These are phyloP conservation scores for Fraxinus pennsylvanica DNA, from an alignment of 257 asterid species.

Conservation along the genomic window DNA sequence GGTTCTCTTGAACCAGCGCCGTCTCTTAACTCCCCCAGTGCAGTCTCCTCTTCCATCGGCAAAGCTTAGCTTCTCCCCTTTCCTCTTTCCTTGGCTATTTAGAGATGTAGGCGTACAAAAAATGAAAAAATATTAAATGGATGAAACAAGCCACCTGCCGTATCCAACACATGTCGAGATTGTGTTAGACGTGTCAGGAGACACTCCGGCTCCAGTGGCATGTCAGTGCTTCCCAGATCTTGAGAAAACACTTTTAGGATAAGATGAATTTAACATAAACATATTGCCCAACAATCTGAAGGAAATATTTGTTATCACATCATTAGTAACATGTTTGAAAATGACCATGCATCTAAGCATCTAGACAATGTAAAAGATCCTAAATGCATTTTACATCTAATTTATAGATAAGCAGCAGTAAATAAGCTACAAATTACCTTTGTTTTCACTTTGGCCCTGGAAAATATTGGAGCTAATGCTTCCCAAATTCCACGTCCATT, in stretches of 20 bases:
- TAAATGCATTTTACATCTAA: conserved; percentile 17
- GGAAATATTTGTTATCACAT: background rate
- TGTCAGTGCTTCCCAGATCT: background rate
- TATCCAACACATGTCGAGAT: background rate
- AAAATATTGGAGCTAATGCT: conserved; percentile 75
- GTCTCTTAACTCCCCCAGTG: background rate
- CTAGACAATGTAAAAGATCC: conserved; percentile 7
- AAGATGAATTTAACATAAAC: background rate
- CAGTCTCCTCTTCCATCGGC: background rate
- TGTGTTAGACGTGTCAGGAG: too few relatives aligned
- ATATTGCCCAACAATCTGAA: background rate
- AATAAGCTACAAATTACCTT: conserved; percentile 50
- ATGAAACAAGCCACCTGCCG: background rate
- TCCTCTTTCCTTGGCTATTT: background rate
- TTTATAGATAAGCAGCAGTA: background rate
- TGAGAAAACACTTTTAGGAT: background rate
- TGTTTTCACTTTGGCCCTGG: conserved; percentile 77
- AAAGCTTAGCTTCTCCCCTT: background rate
- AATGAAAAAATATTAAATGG: background rate
- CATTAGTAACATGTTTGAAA: background rate
- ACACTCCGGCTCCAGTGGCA: background rate
- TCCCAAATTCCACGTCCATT: conserved; percentile 85
- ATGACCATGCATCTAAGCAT: background rate
- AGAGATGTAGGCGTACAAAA: background rate
- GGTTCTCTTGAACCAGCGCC: background rate